A percentile compares a stretch with the other conserved stretches of the same genome.
phyloP scores from a whole-genome alignment of 1,284 basidiomycete species.

The Retiboletus flavoniger region DNA sequence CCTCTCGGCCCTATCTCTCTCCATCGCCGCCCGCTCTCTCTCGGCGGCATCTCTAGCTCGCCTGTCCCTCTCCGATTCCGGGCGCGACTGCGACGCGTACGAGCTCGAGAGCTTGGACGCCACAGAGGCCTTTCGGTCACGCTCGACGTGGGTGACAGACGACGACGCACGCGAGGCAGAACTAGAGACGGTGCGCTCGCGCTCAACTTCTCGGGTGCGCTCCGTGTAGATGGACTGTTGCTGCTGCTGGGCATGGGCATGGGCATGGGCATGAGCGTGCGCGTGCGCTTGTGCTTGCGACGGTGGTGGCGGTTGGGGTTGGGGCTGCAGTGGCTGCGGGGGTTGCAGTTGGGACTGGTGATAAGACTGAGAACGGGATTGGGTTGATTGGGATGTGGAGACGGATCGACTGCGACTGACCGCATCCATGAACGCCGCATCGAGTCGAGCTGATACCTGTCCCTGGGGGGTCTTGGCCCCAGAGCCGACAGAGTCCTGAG shows the following conservation, averaged over 20 bases:
- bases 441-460: slow-evolving; percentile 19
- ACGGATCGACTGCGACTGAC: slow-evolving; percentile 24
- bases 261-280: background rate
- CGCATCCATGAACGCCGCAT: slow-evolving; percentile 24
- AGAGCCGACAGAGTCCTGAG: slow-evolving; percentile 31
- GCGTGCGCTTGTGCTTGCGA: background rate
- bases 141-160: slow-evolving; percentile 25
- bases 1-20: slow-evolving; percentile 19
- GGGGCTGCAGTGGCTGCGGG: background rate
- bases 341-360: slow-evolving; percentile 17
- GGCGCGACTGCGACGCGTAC: slow-evolving; percentile 21
- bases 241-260: background rate
- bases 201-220: slow-evolving; percentile 28
- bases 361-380: slow-evolving; percentile 21
- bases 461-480: slow-evolving; percentile 32
- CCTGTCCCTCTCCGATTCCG: slow-evolving; percentile 23
- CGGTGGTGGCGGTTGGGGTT: background rate
- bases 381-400: slow-evolving; percentile 24
- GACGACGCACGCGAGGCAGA: slow-evolving; percentile 30
- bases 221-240: slow-evolving; percentile 26
- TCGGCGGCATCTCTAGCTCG: slow-evolving; percentile 21
- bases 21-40: slow-evolving; percentile 12
- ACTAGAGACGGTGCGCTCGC: slow-evolving; percentile 26
- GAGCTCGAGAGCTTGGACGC: slow-evolving; percentile 26
- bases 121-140: slow-evolving; percentile 26